Evolutionary conservation across 2,329 filamentous ascomycete species (phyloP), one percentile per base, ranked within the genome.

Genomic region (Alternaria tenuissima): DNA sequence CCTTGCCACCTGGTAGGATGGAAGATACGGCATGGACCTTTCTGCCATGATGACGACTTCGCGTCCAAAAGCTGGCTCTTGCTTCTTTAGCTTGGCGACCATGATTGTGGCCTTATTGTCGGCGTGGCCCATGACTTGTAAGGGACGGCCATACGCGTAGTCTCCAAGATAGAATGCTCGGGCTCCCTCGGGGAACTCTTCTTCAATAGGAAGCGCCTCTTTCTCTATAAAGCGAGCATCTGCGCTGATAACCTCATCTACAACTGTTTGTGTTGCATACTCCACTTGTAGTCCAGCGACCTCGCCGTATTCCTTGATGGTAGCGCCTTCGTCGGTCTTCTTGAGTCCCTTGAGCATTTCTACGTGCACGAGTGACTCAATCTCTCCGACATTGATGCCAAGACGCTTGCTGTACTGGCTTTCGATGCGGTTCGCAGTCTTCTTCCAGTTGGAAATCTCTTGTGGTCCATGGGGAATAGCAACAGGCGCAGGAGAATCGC

Each of bases 121-220:
- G 16, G 84, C 83, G 73, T 98, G 92, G 1, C 87, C 88, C 24
- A 87, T 86, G 22, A 99, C 88, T 76, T 95, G 89, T n/a, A 97
- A 82, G 4, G 95, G 94, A 38, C 94, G 88, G 16, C 95, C 95
- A 71, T 96, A 98, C 54, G 93, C 92, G 80, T 91, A 96, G 38
- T 97, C 94, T 47, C 95, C 95, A 3, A 99, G 82, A 83, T 97
- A 98, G 81, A 99, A 99, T 1, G 91, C 93, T 57, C 90, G 87
- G 2, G 92, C 91, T 39, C 89, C 90, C 56, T 89, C 80, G 0
- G 95, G 94, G 64, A 97, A 98, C 73, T 99, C 95, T 76, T 97
- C 89, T 68, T 94, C 91, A 34, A 99, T 90, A 1, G 94, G 91
- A 5, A 96, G 75, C n/a, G 95, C 94, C 12, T 86, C 89, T 71